These are phyloP conservation scores for Cyclocybe cylindracea DNA, from an alignment of 768 basidiomycete genomes.

Conservation along the genomic window DNA sequence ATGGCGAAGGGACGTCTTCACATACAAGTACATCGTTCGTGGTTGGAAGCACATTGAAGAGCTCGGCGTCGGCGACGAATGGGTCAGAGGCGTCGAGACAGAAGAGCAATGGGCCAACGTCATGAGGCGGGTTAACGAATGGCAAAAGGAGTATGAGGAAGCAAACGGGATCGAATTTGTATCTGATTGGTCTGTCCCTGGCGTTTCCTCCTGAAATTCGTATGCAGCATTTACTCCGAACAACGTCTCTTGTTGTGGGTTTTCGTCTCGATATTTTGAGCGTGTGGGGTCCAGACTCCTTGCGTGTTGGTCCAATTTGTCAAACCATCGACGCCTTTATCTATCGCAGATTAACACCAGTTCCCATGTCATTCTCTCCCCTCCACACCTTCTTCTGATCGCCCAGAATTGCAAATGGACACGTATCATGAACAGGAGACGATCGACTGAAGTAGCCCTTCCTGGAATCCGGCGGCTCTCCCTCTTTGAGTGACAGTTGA, in stretches of 20 bases:
- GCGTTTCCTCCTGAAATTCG: neutral
- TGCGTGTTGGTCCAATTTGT: too few species aligned
- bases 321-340: neutral
- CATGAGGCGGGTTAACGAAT: conserved; percentile 46
- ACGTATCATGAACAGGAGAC: neutral
- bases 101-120: conserved; percentile 53
- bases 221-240: neutral
- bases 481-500: conserved; percentile 3
- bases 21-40: conserved; percentile 33
- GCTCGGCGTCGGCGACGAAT: conserved; percentile 37
- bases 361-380: too few species aligned
- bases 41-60: conserved; percentile 49
- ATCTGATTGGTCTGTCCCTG: conserved; percentile 14
- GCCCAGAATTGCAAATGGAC: conserved; percentile 3
- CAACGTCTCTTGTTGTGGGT: neutral
- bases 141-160: conserved; percentile 58
- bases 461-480: neutral
- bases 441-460: neutral
- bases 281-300: too few species aligned
- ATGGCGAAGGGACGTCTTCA: conserved; percentile 43
- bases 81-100: conserved; percentile 50
- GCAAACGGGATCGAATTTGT: conserved; percentile 22
- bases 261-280: neutral
- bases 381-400: neutral
- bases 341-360: neutral